Base-by-base conservation (phyloP, 148 eudicot species). In the Diospyros kaki region DNA sequence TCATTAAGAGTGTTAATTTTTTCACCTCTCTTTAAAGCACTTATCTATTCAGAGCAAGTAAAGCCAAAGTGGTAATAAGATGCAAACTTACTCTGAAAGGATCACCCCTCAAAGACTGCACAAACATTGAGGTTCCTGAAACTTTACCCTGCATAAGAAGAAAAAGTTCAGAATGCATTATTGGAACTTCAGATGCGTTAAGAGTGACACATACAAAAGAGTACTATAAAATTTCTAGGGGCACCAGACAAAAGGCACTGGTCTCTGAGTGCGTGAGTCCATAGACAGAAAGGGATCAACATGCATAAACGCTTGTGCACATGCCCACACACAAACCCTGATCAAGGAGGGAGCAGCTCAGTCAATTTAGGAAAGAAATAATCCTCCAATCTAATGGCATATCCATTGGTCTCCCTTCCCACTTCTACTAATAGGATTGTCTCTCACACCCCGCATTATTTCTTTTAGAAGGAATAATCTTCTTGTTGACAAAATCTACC, bases 61-160 rank as follows among this genome's bases (percentile, higher is more conserved):
- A 61, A 69, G 9, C 38, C 63, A n/a, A 12, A 60, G 18, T 12
- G 13, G 58, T n/a, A 64, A 58, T 18, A 71, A 65, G 68, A 43
- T 70, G 43, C 58, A 70, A 76, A 69, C 72, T 82, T 80, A 94
- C 98, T 84, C 93, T 84, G 73, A 90, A 94, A 75, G 98, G 97
- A 79, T 94, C 98, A 48, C 98, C 85, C 79, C 98, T 88, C 84
- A 94, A 82, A 64, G 98, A 94, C 79, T 94, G 98, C 68, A 94
- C 96, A 86, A 89, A 92, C 89, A 90, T 89, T 58, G 93, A 86
- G 61, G 93, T 81, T 42, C 87, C 90, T 40, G 91, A 82, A 69
- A 87, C 86, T 80, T 83, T 90, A 75, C 89, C 98, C 98, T 94
- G 91, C 67, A 82, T 38, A 64, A 66, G 3, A 66, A 54, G 58